phyloP scores from a whole-genome alignment of 2,329 filamentous ascomycete genomes.

The Cercospora janseana region DNA sequence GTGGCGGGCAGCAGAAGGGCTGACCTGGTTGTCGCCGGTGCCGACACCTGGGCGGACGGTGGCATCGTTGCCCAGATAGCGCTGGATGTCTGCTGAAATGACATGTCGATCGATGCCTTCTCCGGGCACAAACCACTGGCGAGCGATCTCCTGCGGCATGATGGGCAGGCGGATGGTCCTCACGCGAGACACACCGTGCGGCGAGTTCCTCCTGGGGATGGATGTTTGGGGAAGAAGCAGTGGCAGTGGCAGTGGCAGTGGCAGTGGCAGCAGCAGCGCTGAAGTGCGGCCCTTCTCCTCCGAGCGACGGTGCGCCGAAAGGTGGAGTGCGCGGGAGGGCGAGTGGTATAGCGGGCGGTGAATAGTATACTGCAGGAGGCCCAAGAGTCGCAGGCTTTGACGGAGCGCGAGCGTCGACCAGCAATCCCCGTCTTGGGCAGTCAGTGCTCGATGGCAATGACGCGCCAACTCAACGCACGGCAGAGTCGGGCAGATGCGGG shows the following conservation, averaged over 20 bases:
- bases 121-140: conserved; percentile 51
- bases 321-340: conserved; percentile 3
- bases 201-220: conserved; percentile 7
- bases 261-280: too few relatives aligned
- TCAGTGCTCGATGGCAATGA: conserved; percentile 15
- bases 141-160: conserved; percentile 40
- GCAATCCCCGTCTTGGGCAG: conserved; percentile 19
- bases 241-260: too few relatives aligned
- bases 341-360: conserved; percentile 11
- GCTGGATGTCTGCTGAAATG: conserved; percentile 54
- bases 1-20: conserved; percentile 27
- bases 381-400: conserved; percentile 19
- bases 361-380: conserved; percentile 19
- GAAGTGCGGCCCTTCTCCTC: conserved; percentile 7
- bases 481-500: conserved; percentile 21
- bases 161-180: conserved; percentile 17
- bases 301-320: conserved; percentile 4
- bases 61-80: conserved; percentile 52
- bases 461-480: conserved; percentile 17
- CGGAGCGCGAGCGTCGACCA: conserved; percentile 15
- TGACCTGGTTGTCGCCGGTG: conserved; percentile 47
- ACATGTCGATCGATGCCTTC: conserved; percentile 53
- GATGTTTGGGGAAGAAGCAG: not conserved
- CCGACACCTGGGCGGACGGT: conserved; percentile 49
- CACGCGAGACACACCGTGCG: conserved; percentile 2